Base-by-base conservation (phyloP, 768 basidiomycete species). In the Pisolithus tinctorius region DNA sequence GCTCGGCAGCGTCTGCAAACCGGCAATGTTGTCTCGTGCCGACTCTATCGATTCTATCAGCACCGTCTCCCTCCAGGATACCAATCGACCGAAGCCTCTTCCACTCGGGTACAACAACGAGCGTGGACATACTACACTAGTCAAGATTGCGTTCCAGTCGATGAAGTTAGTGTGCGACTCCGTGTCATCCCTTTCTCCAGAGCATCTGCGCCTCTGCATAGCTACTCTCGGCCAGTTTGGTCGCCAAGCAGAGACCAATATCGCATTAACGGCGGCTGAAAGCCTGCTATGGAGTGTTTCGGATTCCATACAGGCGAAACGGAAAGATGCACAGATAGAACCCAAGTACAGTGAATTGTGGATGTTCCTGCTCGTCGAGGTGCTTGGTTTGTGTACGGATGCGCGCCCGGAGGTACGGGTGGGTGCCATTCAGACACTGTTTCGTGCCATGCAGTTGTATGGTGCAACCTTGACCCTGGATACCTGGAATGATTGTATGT, bases 221-320 rank as follows among this genome's bases (percentile, higher is more conserved):
- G 81, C 76, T 54, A 94, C 95, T 4, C 75, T 99, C 0, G 91
- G 91, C 5, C 84, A 87, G 49, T 99, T 95, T 67, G 93, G 94
- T 7, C 80, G 85, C 16, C 95, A 98, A 60, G 78, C 83, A 1
- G 96, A 98, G 57, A 94, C 95, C 37, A 99, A 99, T 59, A 95
- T 99, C 50, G 90, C 93, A 1, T 71, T 99, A 50, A 95, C 95
- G 1, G 91, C 92, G 0, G 92, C 94, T 0, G 92, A 92, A 52
- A 93, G 91, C 48, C 70, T 97, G 3, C 73, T 99, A 4, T 98
- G 95, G 95, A 87, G 89, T 54, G 89, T 99, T 0, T 96, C 94
- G 0, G 95, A 99, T 63, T 88, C 91, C 1, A 90, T 98, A 34
- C 93, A 95, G 61, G 80, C 85, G 6, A 88, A 90, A 62, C 79